phyloP scores from a whole-genome alignment of 768 basidiomycete genomes.

The Favolaschia claudopus region DNA sequence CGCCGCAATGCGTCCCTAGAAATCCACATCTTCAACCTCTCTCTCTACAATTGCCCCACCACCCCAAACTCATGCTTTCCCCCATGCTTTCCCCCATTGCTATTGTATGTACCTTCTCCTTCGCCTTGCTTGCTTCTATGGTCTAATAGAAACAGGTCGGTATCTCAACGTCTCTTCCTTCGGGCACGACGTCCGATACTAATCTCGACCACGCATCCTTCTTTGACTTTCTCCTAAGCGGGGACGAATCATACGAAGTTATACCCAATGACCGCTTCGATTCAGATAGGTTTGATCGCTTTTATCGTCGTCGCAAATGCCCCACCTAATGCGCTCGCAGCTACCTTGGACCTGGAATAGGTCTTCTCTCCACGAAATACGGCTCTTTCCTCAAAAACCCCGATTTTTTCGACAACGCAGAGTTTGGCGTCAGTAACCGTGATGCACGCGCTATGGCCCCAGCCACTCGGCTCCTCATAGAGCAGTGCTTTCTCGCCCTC shows the following conservation, averaged over 20 bases:
- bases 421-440: conserved; percentile 40
- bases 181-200: not conserved
- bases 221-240: not conserved
- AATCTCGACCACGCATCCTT: not conserved
- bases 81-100: too few species aligned
- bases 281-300: not conserved
- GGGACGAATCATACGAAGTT: not conserved
- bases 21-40: too few species aligned
- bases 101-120: too few species aligned
- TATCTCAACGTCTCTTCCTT: not conserved
- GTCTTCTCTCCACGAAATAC: not conserved
- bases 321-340: not conserved
- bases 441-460: conserved; percentile 39
- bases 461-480: conserved; percentile 38
- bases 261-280: not conserved
- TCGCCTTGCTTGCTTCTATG: too few species aligned
- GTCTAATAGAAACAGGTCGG: too few species aligned
- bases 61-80: too few species aligned
- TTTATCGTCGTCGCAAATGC: not conserved
- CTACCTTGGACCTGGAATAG: not conserved
- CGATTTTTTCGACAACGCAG: conserved; percentile 36
- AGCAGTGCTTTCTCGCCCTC: conserved; percentile 41
- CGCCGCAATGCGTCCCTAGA: too few species aligned
- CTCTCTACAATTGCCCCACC: too few species aligned
- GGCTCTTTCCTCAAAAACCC: conserved; percentile 43